These are phyloP conservation scores for Penicillium diatomitis DNA, from an alignment of 495 filamentous ascomycete species.

Conservation along the genomic window DNA sequence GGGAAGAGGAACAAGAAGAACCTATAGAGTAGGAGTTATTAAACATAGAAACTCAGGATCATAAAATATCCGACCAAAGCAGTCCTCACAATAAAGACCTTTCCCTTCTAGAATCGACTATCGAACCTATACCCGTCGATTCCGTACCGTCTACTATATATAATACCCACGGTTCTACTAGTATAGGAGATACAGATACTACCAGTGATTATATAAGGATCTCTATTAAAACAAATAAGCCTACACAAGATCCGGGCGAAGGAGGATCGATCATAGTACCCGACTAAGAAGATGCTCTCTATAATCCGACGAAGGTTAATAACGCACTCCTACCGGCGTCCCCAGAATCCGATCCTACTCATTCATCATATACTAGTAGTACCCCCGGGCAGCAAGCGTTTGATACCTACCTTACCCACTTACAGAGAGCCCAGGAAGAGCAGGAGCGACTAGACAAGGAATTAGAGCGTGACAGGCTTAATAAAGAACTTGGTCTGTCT, in stretches of 20 bases:
- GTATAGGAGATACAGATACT: not conserved
- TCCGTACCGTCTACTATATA: not conserved
- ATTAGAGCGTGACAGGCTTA: no score
- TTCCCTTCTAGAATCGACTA: not conserved
- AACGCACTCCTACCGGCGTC: not conserved
- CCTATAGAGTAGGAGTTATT: not conserved
- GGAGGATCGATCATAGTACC: not conserved
- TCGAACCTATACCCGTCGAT: not conserved
- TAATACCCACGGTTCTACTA: not conserved
- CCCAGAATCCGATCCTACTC: not conserved
- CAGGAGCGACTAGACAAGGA: no score
- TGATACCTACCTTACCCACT: conserved; percentile 25
- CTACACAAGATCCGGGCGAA: not conserved
- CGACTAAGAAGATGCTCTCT: not conserved
- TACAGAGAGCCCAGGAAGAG: no score
- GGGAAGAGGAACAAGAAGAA: not conserved
- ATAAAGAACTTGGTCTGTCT: no score
- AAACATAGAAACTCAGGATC: not conserved
- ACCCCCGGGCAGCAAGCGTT: not conserved
- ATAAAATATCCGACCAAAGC: not conserved
- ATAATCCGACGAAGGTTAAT: not conserved
- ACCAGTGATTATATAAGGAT: not conserved
- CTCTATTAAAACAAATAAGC: not conserved
- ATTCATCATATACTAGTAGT: not conserved
- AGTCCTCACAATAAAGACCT: not conserved